Conservation (phyloP, 2,329 filamentous ascomycete species). For the Ophiostoma populinum region DNA sequence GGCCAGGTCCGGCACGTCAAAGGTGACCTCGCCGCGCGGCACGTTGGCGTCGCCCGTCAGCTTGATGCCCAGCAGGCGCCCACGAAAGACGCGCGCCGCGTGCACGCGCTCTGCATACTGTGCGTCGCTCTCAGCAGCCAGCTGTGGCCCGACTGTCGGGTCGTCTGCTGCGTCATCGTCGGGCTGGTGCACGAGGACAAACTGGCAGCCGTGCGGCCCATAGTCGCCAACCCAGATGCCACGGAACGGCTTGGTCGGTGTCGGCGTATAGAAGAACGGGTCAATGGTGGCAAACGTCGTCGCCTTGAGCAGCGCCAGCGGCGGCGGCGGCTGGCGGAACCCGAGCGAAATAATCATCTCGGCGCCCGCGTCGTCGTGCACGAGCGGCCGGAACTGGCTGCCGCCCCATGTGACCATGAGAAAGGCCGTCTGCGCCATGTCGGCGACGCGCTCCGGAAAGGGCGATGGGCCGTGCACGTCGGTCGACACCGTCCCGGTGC, state of each 20-base stretch:
- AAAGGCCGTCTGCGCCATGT: too few species aligned
- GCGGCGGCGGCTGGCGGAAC: too few species aligned
- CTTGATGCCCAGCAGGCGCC: constrained; percentile 69
- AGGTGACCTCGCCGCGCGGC: constrained; percentile 70
- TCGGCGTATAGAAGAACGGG: constrained; percentile 61
- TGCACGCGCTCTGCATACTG: constrained; percentile 28
- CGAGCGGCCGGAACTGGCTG: too few species aligned
- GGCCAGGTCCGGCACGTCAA: constrained; percentile 63
- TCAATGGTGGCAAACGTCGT: constrained; percentile 50
- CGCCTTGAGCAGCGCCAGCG: too few species aligned
- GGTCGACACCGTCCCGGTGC: too few species aligned
- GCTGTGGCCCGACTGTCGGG: too few species aligned
- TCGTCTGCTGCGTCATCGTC: constrained; percentile 18
- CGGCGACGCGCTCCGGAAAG: too few species aligned
- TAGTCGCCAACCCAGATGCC: constrained; percentile 93
- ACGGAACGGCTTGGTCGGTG: constrained; percentile 60
- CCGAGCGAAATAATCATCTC: too few species aligned
- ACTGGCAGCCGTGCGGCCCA: constrained; percentile 74
- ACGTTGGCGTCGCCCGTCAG: constrained; percentile 84
- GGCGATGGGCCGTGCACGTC: too few species aligned
- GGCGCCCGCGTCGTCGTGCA: too few species aligned
- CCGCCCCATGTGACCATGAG: too few species aligned
- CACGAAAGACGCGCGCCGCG: constrained; percentile 37
- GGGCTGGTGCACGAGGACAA: constrained; percentile 64
- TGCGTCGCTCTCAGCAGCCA: too few species aligned